A percentile compares a stretch with the other conserved stretches of the same genome.
Evolutionary conservation across 805 yeast species (phyloP).

Genomic region (Candida pseudoglaebosa): DNA sequence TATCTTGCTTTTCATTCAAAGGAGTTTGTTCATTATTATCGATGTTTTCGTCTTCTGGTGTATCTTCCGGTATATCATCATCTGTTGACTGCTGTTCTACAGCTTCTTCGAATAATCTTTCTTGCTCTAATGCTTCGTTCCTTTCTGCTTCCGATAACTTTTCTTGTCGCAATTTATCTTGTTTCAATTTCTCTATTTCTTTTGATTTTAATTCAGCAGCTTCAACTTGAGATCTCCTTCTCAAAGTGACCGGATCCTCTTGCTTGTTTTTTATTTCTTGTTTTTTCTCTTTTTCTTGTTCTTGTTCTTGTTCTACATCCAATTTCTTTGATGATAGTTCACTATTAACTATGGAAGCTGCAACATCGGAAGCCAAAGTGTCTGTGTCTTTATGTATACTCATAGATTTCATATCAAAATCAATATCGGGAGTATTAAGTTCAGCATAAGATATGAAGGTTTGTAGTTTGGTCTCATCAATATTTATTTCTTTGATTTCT

Average conservation of each 20-base stretch:
- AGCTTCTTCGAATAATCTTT: background rate
- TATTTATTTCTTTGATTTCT: slow-evolving; percentile 25
- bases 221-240: background rate
- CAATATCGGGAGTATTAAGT: background rate
- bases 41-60: background rate
- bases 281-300: background rate
- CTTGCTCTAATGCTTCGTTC: background rate
- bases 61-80: background rate
- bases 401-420: background rate
- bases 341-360: background rate
- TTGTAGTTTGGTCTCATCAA: slow-evolving; percentile 21
- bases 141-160: background rate
- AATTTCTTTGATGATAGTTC: background rate
- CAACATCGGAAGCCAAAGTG: background rate
- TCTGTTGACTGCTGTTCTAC: background rate
- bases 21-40: too few relatives aligned
- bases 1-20: too few relatives aligned
- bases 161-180: background rate
- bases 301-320: background rate
- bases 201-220: slow-evolving; percentile 1
- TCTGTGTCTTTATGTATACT: background rate
- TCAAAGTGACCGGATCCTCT: background rate
- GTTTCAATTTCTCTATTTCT: background rate
- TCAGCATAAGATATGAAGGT: slow-evolving; percentile 12
- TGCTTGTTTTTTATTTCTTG: background rate